phyloP scores from a whole-genome alignment of 768 basidiomycete species.

The Suillus tomentosus region DNA sequence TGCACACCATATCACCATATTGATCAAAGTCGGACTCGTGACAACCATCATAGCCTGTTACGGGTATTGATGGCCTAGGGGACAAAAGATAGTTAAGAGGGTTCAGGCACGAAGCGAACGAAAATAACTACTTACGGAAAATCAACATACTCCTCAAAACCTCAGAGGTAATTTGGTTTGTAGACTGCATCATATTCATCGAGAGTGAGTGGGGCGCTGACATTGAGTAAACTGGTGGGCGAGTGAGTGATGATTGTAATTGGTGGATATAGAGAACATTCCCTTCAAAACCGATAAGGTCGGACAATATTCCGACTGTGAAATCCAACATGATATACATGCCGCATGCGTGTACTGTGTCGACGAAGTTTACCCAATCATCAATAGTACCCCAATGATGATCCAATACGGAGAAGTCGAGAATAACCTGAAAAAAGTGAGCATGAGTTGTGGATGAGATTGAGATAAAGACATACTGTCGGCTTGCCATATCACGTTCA shows the following conservation, averaged over 20 bases:
- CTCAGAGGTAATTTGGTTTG: constrained; percentile 84
- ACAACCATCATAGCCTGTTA: constrained; percentile 76
- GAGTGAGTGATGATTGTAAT: constrained; percentile 9
- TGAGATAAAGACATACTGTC: constrained; percentile 58
- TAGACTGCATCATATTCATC: constrained; percentile 73
- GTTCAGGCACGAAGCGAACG: constrained; percentile 5
- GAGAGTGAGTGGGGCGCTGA: constrained; percentile 76
- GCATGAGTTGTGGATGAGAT: constrained; percentile 13
- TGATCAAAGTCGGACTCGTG: constrained; percentile 88
- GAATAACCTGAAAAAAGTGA: constrained; percentile 62
- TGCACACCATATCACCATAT: constrained; percentile 95
- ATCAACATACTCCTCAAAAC: constrained; percentile 83
- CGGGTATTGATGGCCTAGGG: constrained; percentile 63
- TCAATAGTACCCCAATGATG: constrained; percentile 88
- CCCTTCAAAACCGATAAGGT: constrained; percentile 86
- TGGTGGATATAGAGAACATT: constrained; percentile 36
- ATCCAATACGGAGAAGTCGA: constrained; percentile 87
- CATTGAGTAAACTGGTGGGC: constrained; percentile 61
- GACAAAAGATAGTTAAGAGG: background rate
- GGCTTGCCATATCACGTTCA: constrained; percentile 97
- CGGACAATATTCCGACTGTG: constrained; percentile 90
- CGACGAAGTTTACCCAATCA: constrained; percentile 78
- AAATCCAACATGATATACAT: constrained; percentile 91
- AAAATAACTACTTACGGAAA: constrained; percentile 53
- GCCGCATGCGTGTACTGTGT: constrained; percentile 74